phyloP scores from a whole-genome alignment of 2,329 filamentous ascomycete genomes.

The Ilyonectria sp. region DNA sequence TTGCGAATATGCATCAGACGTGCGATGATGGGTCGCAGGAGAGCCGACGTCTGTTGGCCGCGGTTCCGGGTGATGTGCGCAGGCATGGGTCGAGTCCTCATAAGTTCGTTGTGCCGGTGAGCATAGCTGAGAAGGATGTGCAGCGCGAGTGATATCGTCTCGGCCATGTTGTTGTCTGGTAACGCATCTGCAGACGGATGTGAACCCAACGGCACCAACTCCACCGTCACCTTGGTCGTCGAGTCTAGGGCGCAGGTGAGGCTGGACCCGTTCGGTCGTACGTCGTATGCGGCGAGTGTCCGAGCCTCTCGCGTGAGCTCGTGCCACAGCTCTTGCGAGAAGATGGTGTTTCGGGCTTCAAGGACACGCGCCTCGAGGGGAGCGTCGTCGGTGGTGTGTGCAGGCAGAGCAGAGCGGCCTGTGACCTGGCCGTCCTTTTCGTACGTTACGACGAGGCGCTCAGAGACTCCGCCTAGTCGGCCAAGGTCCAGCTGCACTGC shows the following conservation, averaged over 20 bases:
- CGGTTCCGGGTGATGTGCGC: slow-evolving; percentile 56
- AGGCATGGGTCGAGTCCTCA: slow-evolving; percentile 72
- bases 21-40: slow-evolving; percentile 68
- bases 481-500: slow-evolving; percentile 81
- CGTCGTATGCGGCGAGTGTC: slow-evolving; percentile 77
- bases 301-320: slow-evolving; percentile 89
- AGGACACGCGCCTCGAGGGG: slow-evolving; percentile 77
- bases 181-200: slow-evolving; percentile 53
- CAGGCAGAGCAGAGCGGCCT: slow-evolving; percentile 69
- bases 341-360: slow-evolving; percentile 83
- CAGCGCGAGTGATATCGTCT: slow-evolving; percentile 76
- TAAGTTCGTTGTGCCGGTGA: slow-evolving; percentile 81
- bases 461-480: slow-evolving; percentile 63
- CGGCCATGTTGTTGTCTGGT: slow-evolving; percentile 68
- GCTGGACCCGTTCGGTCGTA: slow-evolving; percentile 73
- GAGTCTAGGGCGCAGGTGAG: slow-evolving; percentile 70
- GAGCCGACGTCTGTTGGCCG: slow-evolving; percentile 61
- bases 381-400: slow-evolving; percentile 67
- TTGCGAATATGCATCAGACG: slow-evolving; percentile 62
- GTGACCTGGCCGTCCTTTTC: slow-evolving; percentile 70
- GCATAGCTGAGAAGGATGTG: slow-evolving; percentile 84
- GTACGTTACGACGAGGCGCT: slow-evolving; percentile 78
- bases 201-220: slow-evolving; percentile 74
- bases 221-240: slow-evolving; percentile 72
- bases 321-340: slow-evolving; percentile 90